Conservation (phyloP, 1,284 basidiomycete species). For the Tilletia horrida region DNA sequence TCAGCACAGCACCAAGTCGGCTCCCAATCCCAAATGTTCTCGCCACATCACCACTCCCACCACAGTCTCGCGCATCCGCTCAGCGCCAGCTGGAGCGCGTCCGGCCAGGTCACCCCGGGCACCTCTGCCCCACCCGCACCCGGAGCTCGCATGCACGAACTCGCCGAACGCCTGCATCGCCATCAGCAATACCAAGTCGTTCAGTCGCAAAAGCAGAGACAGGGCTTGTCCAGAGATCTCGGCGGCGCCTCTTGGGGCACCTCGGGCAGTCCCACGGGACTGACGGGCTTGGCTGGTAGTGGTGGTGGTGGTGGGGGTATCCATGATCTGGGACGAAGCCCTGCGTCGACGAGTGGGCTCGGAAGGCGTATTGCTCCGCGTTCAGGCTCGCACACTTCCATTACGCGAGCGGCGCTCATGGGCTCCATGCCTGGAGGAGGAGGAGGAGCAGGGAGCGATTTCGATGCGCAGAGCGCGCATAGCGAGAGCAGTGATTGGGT, state of each 20-base stretch:
- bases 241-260: conserved; percentile 14
- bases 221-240: not conserved
- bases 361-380: not conserved
- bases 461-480: conserved; percentile 15
- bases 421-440: not conserved
- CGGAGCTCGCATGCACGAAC: conserved; percentile 13
- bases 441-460: not conserved
- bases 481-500: conserved; percentile 19
- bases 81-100: conserved; percentile 4
- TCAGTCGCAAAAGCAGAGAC: not conserved
- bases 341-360: not conserved
- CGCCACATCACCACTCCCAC: not conserved
- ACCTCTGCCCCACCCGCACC: conserved; percentile 14
- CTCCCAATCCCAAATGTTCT: not conserved
- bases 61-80: conserved; percentile 3
- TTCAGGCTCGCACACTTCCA: not conserved
- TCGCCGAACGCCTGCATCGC: conserved; percentile 15
- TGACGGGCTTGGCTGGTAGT: not conserved
- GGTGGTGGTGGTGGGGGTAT: not conserved
- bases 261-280: not conserved
- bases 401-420: not conserved
- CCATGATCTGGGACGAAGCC: not conserved
- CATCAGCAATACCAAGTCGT: conserved; percentile 6
- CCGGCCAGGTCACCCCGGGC: not conserved
- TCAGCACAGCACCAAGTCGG: not conserved